phyloP scores from a whole-genome alignment of 768 basidiomycete genomes.

The Lactarius sanguifluus region DNA sequence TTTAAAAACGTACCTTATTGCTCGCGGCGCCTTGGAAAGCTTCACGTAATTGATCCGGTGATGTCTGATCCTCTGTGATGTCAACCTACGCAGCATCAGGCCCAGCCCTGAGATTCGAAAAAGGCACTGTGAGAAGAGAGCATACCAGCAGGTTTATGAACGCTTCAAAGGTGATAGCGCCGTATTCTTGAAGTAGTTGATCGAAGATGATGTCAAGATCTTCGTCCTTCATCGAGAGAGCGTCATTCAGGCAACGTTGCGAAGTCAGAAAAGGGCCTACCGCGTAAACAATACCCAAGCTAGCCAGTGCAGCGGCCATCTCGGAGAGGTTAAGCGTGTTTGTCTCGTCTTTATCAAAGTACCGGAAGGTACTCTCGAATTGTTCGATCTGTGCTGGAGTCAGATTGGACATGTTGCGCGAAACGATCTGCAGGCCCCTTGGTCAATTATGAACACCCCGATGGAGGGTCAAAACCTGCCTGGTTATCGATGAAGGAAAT shows the following conservation, averaged over 20 bases:
- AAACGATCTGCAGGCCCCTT: slow-evolving; percentile 66
- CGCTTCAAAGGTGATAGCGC: slow-evolving; percentile 88
- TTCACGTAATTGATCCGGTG: slow-evolving; percentile 87
- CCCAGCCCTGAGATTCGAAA: background rate
- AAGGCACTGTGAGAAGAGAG: slow-evolving; percentile 33
- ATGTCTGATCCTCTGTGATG: slow-evolving; percentile 93
- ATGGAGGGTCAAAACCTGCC: slow-evolving; percentile 42
- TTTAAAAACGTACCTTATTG: slow-evolving; percentile 64
- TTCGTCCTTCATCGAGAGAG: slow-evolving; percentile 56
- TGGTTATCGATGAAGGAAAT: slow-evolving; percentile 97
- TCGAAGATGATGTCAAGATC: slow-evolving; percentile 84
- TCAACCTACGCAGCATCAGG: slow-evolving; percentile 61
- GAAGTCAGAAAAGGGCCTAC: slow-evolving; percentile 40
- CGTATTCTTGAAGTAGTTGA: slow-evolving; percentile 76
- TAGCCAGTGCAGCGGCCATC: slow-evolving; percentile 92
- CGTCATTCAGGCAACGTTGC: background rate
- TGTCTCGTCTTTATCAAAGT: slow-evolving; percentile 92
- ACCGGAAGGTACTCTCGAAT: slow-evolving; percentile 95
- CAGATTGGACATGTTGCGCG: slow-evolving; percentile 89
- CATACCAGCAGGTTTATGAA: slow-evolving; percentile 89
- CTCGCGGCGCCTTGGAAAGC: slow-evolving; percentile 90
- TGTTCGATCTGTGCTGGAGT: slow-evolving; percentile 96
- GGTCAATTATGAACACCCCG: background rate
- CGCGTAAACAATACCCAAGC: slow-evolving; percentile 90
- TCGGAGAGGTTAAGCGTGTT: slow-evolving; percentile 85